A percentile compares a stretch with the other conserved stretches of the same genome.
Conservation (phyloP, 169 alveolate genomes). For the Theileria luwenshuni region DNA sequence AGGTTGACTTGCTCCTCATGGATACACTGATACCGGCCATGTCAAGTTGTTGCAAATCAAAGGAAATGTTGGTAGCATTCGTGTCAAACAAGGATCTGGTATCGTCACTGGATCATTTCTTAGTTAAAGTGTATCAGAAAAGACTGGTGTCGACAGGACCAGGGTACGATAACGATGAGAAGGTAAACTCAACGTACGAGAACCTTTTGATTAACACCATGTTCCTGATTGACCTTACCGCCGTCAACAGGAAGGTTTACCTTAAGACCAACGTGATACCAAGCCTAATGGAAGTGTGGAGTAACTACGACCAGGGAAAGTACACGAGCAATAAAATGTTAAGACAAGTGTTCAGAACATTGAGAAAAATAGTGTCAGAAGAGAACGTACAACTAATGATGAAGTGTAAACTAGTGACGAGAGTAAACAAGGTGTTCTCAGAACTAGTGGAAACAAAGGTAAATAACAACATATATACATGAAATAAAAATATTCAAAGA, state of each 20-base stretch:
- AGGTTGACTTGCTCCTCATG: slow-evolving; percentile 46
- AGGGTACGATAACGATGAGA: slow-evolving; percentile 43
- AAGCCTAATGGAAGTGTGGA: slow-evolving; percentile 79
- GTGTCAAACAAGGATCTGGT: slow-evolving; percentile 34
- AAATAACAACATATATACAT: too few species aligned
- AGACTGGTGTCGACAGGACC: slow-evolving; percentile 37
- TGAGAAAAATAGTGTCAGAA: slow-evolving; percentile 83
- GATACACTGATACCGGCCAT: slow-evolving; percentile 30
- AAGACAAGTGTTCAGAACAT: slow-evolving; percentile 83
- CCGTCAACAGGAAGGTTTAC: slow-evolving; percentile 79
- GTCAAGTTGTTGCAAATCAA: slow-evolving; percentile 29
- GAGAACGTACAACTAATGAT: slow-evolving; percentile 77
- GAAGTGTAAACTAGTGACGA: slow-evolving; percentile 72
- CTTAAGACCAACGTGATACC: slow-evolving; percentile 74
- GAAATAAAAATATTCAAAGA: too few species aligned
- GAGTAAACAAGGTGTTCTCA: slow-evolving; percentile 50
- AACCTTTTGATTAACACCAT: slow-evolving; percentile 71
- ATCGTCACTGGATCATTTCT: slow-evolving; percentile 14
- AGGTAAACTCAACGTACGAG: slow-evolving; percentile 45
- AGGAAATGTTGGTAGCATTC: slow-evolving; percentile 30
- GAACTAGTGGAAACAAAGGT: background rate
- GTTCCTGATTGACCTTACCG: slow-evolving; percentile 79
- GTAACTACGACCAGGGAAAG: slow-evolving; percentile 77
- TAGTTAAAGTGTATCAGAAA: slow-evolving; percentile 34
- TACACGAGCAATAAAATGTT: slow-evolving; percentile 65